Conservation (phyloP, 768 basidiomycete genomes). For the Boletus subparvulus region DNA sequence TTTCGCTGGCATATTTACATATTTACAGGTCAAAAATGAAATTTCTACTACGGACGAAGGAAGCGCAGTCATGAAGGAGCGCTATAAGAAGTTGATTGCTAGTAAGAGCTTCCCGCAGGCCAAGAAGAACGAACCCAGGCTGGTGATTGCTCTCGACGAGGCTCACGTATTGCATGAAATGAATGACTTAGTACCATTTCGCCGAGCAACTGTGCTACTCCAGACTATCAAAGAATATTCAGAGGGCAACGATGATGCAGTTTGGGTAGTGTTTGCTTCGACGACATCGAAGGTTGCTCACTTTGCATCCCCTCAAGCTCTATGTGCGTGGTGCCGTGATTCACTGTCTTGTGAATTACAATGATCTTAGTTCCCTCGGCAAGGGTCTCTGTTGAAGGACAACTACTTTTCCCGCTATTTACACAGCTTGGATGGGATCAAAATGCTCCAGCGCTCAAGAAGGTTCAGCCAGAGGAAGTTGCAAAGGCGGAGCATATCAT, state of each 20-base stretch:
- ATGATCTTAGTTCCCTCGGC: background rate
- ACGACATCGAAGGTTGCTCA: background rate
- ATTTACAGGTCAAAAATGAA: no score
- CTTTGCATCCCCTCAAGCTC: background rate
- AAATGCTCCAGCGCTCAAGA: background rate
- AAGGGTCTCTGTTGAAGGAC: background rate
- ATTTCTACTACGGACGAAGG: no score
- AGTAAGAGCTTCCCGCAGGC: no score
- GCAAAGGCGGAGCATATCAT: background rate
- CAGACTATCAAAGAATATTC: background rate
- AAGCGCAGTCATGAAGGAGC: no score
- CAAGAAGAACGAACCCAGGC: no score
- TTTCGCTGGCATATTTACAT: no score
- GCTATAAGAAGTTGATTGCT: no score
- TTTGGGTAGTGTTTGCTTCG: background rate
- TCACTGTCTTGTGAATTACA: background rate
- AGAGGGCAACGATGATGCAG: background rate
- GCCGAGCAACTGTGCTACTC: no score
- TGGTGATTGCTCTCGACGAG: no score
- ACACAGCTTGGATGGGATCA: constrained; percentile 1
- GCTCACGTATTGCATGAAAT: no score
- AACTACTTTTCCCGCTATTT: background rate
- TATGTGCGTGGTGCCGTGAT: background rate
- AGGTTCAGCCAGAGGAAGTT: background rate
- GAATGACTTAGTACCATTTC: no score